Base-by-base conservation (phyloP, 2,329 filamentous ascomycete species). In the Colletotrichum filicis region DNA sequence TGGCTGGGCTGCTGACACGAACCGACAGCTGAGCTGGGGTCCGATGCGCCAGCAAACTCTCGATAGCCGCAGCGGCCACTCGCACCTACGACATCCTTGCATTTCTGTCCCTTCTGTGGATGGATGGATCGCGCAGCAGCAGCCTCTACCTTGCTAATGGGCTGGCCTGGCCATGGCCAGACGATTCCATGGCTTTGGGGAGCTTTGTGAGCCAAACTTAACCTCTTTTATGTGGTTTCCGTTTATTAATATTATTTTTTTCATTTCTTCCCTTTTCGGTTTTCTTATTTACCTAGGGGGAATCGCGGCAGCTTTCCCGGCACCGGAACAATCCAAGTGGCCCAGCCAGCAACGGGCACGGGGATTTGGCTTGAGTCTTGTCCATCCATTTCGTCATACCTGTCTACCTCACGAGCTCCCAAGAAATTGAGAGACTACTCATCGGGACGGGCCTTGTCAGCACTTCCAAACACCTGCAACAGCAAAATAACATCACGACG, bases 41-140 rank as follows among this genome's bases (percentile, higher is more conserved):
- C 46, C 70, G 66, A 73, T 73, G 70, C 46, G 46, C 66, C 55
- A 59, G 70, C 59, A 70, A 73, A 70, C 66, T 70, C 35, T 73
- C 66, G 66, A 72, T 69, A 68, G 55, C 65, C 46, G 57, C 46
- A 6, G 60, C 22, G n/a, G 12, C 35, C 4, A n/a, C 58, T 52
- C 16, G 59, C 30, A 26, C 66, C 55, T 55, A 66, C 59, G 66
- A 22, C 49, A 69, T 35, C 55, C 66, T 37, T 69, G 66, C 59
- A 9, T n/a, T 12, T 35, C 12, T 22, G 58, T 68, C 59, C 9
- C 7, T 12, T 35, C 12, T 22, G 58, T 68, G 42, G 70, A 28
- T 56, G 66, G 61, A 35, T 59, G 56, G 69, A 68, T 35, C 58
- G 37, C 55, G 61, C 46, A 32, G 32, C 26, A 42, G 26, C 53